phyloP scores from a whole-genome alignment of 805 yeast species.

The Candida rishiriensis region DNA sequence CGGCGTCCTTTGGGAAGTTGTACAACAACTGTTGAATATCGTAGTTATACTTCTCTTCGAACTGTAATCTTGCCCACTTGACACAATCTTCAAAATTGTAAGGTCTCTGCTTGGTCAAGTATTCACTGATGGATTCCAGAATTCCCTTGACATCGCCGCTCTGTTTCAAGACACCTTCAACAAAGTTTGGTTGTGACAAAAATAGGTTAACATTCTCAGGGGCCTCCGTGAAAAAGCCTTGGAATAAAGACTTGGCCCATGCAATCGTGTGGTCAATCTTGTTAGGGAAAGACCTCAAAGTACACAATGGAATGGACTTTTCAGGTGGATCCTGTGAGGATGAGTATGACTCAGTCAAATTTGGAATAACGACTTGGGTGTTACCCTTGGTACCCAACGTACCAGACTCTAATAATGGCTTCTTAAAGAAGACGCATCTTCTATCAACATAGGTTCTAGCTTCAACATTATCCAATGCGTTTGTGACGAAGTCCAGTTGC shows the following conservation, averaged over 20 bases:
- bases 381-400: slow-evolving; percentile 98
- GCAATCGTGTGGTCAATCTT: slow-evolving; percentile 99
- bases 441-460: slow-evolving; percentile 98
- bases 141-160: slow-evolving; percentile 88
- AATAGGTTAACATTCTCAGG: slow-evolving; percentile 92
- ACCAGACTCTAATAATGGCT: slow-evolving; percentile 92
- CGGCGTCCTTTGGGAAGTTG: slow-evolving; percentile 94
- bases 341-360: slow-evolving; percentile 90
- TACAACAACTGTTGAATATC: slow-evolving; percentile 87
- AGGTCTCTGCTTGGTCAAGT: slow-evolving; percentile 73
- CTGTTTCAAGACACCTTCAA: slow-evolving; percentile 86
- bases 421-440: slow-evolving; percentile 88
- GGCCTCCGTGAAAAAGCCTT: slow-evolving; percentile 85
- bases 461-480: slow-evolving; percentile 95
- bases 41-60: slow-evolving; percentile 77
- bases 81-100: slow-evolving; percentile 89
- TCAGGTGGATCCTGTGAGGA: slow-evolving; percentile 99
- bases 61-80: slow-evolving; percentile 89
- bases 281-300: slow-evolving; percentile 95
- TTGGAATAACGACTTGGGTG: slow-evolving; percentile 93
- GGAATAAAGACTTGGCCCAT: slow-evolving; percentile 95
- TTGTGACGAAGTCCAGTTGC: slow-evolving; percentile 80
- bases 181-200: slow-evolving; percentile 86
- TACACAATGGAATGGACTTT: slow-evolving; percentile 94
- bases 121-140: slow-evolving; percentile 71